phyloP scores from a whole-genome alignment of 73 alveolate species.

The Paramecium caudatum region DNA sequence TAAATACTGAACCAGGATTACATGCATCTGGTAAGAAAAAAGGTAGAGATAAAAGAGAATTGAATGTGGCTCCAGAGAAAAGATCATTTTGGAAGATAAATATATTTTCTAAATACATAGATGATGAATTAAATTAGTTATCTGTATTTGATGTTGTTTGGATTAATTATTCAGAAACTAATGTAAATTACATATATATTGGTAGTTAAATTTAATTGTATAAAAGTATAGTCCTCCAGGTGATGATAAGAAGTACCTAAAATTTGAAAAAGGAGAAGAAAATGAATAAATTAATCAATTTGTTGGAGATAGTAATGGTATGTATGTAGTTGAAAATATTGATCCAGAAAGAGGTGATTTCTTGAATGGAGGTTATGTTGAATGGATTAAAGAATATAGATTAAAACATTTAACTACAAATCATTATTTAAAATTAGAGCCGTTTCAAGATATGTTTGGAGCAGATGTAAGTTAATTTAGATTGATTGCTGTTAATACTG shows the following conservation, averaged over 20 bases:
- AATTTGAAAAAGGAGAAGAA: conserved; percentile 73
- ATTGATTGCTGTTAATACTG: conserved; percentile 26
- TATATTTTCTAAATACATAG: conserved; percentile 62
- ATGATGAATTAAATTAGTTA: conserved; percentile 46
- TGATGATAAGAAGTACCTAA: conserved; percentile 41
- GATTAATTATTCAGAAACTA: conserved; percentile 73
- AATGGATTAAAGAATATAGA: conserved; percentile 70
- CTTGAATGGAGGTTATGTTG: conserved; percentile 71
- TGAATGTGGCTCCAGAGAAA: conserved; percentile 68
- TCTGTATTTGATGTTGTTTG: conserved; percentile 75
- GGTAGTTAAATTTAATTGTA: conserved; percentile 65
- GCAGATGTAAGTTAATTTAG: background rate
- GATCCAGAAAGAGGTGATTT: conserved; percentile 50
- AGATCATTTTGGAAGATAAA: conserved; percentile 71
- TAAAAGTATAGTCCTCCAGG: conserved; percentile 10
- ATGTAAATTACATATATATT: conserved; percentile 34
- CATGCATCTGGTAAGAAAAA: conserved; percentile 63
- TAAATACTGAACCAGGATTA: conserved; percentile 66
- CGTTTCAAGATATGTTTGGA: no score
- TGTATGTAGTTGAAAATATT: conserved; percentile 71
- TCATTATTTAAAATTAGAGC: conserved; percentile 63
- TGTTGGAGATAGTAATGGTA: conserved; percentile 76
- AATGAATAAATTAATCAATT: conserved; percentile 67
- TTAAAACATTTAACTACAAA: conserved; percentile 75
- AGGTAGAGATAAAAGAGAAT: conserved; percentile 64